Conservation (phyloP, 306 rosid species). For the Clitoria ternatea region DNA sequence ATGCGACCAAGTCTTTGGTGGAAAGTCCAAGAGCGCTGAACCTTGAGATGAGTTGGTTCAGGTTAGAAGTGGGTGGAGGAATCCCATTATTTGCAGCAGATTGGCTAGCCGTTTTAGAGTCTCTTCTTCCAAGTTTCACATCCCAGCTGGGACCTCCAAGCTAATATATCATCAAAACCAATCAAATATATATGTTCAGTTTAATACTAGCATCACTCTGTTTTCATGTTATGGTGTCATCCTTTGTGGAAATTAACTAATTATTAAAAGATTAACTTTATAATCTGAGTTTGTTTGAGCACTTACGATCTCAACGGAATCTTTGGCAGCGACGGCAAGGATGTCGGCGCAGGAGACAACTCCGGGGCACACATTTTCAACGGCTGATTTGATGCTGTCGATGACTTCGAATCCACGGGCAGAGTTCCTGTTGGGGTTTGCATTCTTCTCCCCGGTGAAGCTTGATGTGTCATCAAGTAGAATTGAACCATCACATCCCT, state of each 20-base stretch:
- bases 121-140: slow-evolving; percentile 88
- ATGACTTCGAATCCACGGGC: slow-evolving; percentile 73
- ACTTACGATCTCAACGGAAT: slow-evolving; percentile 63
- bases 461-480: slow-evolving; percentile 76
- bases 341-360: slow-evolving; percentile 89
- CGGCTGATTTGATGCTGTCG: slow-evolving; percentile 69
- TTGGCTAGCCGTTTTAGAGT: slow-evolving; percentile 58
- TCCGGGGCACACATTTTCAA: slow-evolving; percentile 71
- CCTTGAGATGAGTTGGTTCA: slow-evolving; percentile 53
- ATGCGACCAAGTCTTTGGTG: slow-evolving; percentile 66
- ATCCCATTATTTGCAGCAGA: slow-evolving; percentile 71
- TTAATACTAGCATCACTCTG: neutral
- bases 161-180: slow-evolving; percentile 22
- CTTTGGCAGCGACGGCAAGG: slow-evolving; percentile 66
- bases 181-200: neutral
- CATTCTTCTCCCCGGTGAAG: slow-evolving; percentile 81
- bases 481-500: slow-evolving; percentile 94
- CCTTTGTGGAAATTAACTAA: neutral
- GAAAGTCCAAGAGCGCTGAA: slow-evolving; percentile 76
- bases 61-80: slow-evolving; percentile 66
- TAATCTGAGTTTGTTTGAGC: neutral
- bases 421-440: slow-evolving; percentile 67
- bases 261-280: too few species aligned
- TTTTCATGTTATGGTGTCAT: neutral
- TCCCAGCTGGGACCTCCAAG: slow-evolving; percentile 86